Evolutionary conservation across 2,329 filamentous ascomycete species (phyloP).

Genomic region (Pezicula radicicola): DNA sequence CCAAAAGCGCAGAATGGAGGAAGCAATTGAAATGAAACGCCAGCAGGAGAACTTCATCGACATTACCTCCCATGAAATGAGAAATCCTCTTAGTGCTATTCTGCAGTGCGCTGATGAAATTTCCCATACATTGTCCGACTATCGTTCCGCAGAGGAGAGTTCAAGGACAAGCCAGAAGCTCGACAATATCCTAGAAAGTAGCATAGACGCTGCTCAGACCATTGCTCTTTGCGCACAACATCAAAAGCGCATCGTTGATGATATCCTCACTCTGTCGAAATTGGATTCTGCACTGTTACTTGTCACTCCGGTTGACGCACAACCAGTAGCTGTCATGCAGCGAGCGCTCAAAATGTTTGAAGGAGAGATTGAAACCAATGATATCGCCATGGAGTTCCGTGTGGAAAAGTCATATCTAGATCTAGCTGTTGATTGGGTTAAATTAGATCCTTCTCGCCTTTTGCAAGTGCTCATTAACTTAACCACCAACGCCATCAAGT

Average conservation of each 20-base stretch:
- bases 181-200: constrained; percentile 47
- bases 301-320: constrained; percentile 67
- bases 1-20: constrained; percentile 73
- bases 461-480: constrained; percentile 81
- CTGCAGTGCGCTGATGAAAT: constrained; percentile 78
- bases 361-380: constrained; percentile 67
- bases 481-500: constrained; percentile 80
- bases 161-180: constrained; percentile 33
- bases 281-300: constrained; percentile 68
- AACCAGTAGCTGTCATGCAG: constrained; percentile 64
- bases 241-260: constrained; percentile 71
- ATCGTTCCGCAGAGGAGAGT: constrained; percentile 11
- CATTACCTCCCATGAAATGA: constrained; percentile 72
- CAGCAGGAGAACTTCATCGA: constrained; percentile 72
- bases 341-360: constrained; percentile 77
- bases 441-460: constrained; percentile 72
- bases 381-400: constrained; percentile 67
- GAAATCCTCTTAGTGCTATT: constrained; percentile 72
- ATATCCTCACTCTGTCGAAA: constrained; percentile 65
- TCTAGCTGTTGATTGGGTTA: constrained; percentile 67
- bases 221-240: constrained; percentile 75
- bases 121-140: constrained; percentile 34
- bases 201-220: constrained; percentile 75
- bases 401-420: constrained; percentile 66
- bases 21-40: constrained; percentile 76